Evolutionary conservation across 805 yeast species (phyloP).

Genomic region (Lipomyces lipofer): DNA sequence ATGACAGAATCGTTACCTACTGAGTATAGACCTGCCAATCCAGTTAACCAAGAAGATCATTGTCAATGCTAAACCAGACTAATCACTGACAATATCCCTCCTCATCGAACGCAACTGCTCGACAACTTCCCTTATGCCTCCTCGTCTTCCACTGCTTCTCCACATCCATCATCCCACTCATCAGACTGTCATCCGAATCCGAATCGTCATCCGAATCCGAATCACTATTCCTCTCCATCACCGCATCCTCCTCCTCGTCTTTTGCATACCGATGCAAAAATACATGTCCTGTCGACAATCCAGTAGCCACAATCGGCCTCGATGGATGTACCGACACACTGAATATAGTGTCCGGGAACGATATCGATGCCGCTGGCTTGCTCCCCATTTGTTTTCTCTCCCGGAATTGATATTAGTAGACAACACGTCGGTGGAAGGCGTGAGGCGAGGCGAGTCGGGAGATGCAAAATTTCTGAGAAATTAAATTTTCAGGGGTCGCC

Average conservation of each 20-base stretch:
- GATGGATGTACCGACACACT: conserved; percentile 22
- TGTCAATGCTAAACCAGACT: conserved; percentile 9
- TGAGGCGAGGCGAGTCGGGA: too few relatives aligned
- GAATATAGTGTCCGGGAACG: conserved; percentile 17
- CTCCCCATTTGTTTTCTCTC: too few relatives aligned
- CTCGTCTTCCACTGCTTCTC: conserved; percentile 71
- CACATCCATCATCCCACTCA: conserved; percentile 28
- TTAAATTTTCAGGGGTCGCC: too few relatives aligned
- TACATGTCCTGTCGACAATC: conserved; percentile 29
- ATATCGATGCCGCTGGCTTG: conserved; percentile 5
- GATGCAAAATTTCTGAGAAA: too few relatives aligned
- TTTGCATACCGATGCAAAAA: conserved; percentile 21
- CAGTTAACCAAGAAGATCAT: background rate
- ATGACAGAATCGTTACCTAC: conserved; percentile 79
- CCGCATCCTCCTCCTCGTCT: conserved; percentile 15
- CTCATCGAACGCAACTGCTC: conserved; percentile 68
- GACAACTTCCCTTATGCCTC: conserved; percentile 86
- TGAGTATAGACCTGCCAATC: conserved; percentile 48
- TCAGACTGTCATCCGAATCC: conserved; percentile 1
- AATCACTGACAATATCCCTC: conserved; percentile 52
- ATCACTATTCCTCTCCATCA: too few relatives aligned
- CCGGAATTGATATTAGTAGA: too few relatives aligned
- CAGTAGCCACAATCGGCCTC: conserved; percentile 22
- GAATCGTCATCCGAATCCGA: background rate
- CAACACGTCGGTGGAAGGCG: too few relatives aligned